These are phyloP conservation scores for Schizopora paradoxa DNA, from an alignment of 1,284 basidiomycete species.

Conservation along the genomic window DNA sequence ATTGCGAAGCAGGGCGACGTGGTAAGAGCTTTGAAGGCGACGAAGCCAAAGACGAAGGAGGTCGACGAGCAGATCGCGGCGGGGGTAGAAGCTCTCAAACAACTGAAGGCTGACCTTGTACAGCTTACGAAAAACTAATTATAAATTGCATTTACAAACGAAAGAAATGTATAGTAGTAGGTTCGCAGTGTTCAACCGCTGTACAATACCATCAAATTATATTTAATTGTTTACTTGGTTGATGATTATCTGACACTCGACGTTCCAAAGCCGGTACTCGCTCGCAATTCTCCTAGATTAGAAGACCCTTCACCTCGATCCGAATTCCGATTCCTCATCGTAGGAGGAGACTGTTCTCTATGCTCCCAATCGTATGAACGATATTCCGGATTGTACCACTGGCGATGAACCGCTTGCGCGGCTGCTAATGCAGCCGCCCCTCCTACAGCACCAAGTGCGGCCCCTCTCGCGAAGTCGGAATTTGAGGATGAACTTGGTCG, in stretches of 20 bases:
- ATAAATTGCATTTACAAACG: no score
- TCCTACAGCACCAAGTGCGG: slow-evolving; percentile 12
- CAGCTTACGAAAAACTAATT: slow-evolving; percentile 21
- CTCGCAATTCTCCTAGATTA: slow-evolving; percentile 11
- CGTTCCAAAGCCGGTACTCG: slow-evolving; percentile 14
- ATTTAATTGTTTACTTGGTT: no score
- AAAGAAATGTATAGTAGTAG: no score
- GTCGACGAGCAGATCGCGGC: slow-evolving; percentile 40
- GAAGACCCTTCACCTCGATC: slow-evolving; percentile 6
- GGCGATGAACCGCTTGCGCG: slow-evolving; percentile 2
- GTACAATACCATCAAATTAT: not conserved
- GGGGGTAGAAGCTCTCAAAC: slow-evolving; percentile 46
- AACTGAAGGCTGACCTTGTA: slow-evolving; percentile 62
- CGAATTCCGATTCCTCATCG: slow-evolving; percentile 2
- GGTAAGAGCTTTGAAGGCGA: slow-evolving; percentile 64
- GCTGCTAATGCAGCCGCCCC: slow-evolving; percentile 5
- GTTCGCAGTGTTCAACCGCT: no score
- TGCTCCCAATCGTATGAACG: not conserved
- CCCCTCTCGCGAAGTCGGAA: slow-evolving; percentile 14
- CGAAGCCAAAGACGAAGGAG: slow-evolving; percentile 59
- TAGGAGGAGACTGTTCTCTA: not conserved
- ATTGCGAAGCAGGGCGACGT: slow-evolving; percentile 69
- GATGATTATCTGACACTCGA: slow-evolving; percentile 14
- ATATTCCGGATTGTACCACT: not conserved
- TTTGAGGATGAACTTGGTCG: not conserved